phyloP scores from a whole-genome alignment of 2,329 filamentous ascomycete genomes.

The Bertia moriformis region DNA sequence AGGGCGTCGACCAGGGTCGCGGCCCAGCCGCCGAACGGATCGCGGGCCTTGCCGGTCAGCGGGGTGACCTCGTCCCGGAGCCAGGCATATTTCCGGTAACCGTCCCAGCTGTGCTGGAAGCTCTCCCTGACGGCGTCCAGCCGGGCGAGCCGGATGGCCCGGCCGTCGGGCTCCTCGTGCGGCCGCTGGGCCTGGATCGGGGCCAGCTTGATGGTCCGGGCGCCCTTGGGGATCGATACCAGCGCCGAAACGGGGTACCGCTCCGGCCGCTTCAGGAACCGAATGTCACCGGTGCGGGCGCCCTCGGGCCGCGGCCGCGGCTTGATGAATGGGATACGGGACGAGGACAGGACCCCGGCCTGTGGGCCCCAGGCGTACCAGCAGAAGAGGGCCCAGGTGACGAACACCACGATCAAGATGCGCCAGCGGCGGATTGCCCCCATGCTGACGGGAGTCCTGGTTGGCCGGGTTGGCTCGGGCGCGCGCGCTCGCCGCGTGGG shows the following conservation, averaged over 20 bases:
- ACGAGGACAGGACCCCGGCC: constrained; percentile 5
- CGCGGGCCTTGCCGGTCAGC: constrained; percentile 30
- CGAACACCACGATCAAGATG: constrained; percentile 11
- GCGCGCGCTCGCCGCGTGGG: too few relatives aligned
- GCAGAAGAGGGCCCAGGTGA: constrained; percentile 13
- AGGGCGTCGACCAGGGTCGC: constrained; percentile 54
- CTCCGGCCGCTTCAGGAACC: constrained; percentile 17
- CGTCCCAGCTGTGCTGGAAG: constrained; percentile 40
- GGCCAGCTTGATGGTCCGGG: constrained; percentile 10
- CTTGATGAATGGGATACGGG: too few relatives aligned
- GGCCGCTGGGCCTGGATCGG: constrained; percentile 8
- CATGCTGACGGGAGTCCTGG: too few relatives aligned
- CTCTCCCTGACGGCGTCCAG: constrained; percentile 29
- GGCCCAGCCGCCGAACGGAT: constrained; percentile 53
- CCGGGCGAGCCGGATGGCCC: constrained; percentile 19
- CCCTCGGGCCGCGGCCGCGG: constrained; percentile 2
- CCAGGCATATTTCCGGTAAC: constrained; percentile 50
- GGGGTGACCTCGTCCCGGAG: constrained; percentile 48
- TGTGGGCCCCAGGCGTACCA: constrained; percentile 13
- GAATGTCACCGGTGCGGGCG: constrained; percentile 4
- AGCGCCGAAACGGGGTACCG: constrained; percentile 16
- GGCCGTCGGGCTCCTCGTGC: constrained; percentile 16
- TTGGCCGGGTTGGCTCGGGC: too few relatives aligned
- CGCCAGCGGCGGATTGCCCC: constrained; percentile 11
- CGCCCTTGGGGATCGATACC: constrained; percentile 5